A percentile compares a stretch with the other conserved stretches of the same genome.
Conservation (phyloP, 2,329 filamentous ascomycete species). For the Alternaria incomplexa region DNA sequence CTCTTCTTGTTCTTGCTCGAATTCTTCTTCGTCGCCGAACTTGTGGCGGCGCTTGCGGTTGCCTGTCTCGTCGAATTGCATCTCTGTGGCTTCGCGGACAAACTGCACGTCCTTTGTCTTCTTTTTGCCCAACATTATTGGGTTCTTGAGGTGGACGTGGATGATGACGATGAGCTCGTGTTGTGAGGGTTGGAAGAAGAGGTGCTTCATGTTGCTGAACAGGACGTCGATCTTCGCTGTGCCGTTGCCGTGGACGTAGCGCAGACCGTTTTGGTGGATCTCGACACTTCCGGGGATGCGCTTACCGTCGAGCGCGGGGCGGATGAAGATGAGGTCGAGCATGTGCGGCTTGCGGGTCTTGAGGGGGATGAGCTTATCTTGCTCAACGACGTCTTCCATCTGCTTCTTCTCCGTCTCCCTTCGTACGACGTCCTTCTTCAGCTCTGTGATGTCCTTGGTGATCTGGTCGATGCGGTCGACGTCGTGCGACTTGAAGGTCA, state of each 20-base stretch:
- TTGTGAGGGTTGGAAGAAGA: conserved; percentile 98
- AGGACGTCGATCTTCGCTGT: conserved; percentile 87
- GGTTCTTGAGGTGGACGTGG: conserved; percentile 96
- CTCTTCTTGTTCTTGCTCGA: conserved; percentile 97
- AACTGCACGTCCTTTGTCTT: conserved; percentile 99
- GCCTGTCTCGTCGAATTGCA: conserved; percentile 98
- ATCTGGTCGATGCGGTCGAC: conserved; percentile 89
- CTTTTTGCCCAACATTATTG: conserved; percentile 97
- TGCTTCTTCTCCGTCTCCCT: conserved; percentile 99
- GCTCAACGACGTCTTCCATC: conserved; percentile 98
- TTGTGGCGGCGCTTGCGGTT: conserved; percentile 97
- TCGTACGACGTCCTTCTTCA: conserved; percentile 91
- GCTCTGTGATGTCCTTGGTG: conserved; percentile 88
- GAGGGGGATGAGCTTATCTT: conserved; percentile 95
- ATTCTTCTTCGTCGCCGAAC: conserved; percentile 97
- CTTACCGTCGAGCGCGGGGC: conserved; percentile 94
- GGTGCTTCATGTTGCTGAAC: conserved; percentile 97
- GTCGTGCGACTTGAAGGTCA: conserved; percentile 93
- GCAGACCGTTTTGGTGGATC: conserved; percentile 98
- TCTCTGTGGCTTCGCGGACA: conserved; percentile 96
- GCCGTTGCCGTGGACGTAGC: conserved; percentile 81
- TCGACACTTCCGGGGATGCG: conserved; percentile 94
- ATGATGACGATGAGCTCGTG: conserved; percentile 98
- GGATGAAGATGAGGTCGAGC: conserved; percentile 93
- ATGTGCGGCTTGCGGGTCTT: conserved; percentile 90